Evolutionary conservation across 306 rosid species (phyloP), one percentile per base, ranked within the genome.

Genomic region (Styphnolobium japonicum): DNA sequence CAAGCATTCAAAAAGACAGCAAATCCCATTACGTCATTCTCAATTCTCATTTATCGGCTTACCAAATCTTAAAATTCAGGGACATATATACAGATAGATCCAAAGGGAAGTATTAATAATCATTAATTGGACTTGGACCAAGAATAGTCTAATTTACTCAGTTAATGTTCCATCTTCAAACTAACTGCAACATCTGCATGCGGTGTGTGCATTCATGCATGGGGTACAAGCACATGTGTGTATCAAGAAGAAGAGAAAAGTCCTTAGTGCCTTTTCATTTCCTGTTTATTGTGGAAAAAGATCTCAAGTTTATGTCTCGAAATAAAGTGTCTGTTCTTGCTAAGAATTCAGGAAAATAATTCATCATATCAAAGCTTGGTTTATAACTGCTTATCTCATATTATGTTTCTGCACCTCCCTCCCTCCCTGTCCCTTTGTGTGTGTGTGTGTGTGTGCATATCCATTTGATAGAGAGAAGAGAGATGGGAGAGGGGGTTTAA

Each of bases 91-190:
- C 66, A 3, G 61, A 65, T 66, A 51, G 16, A 14, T 53, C 31
- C 4, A 53, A 52, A 45, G 11, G 68, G 19, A 62, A 46, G 75
- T 21, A 37, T 75, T 29, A 68, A 68, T 71, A n/a, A 63, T 77
- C 10, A 40, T 14, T 69, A 69, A 27, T 49, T 51, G n/a, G 74
- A 69, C 18, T 29, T 22, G 25, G 60, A 22, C 61, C 61, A 10
- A 2, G 10, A 51, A 16, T 51, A 18, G 31, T 25, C 16, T 16
- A 27, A n/a, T 52, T 31, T 33, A 52, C 0, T 0, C 16, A 69
- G 8, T 29, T 31, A 22, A 16, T 33, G 12, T 18, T 71, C 61
- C 45, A n/a, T 29, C 18, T 33, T 48, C 64, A 71, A 33, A 71
- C 33, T 19, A 52, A 70, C 33, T 6, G 5, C 19, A 33, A 18